Percentiles rank a stretch among this genome's conserved stretches.
These are phyloP conservation scores for Malus orientalis DNA, from an alignment of 306 rosid species.

Conservation along the genomic window DNA sequence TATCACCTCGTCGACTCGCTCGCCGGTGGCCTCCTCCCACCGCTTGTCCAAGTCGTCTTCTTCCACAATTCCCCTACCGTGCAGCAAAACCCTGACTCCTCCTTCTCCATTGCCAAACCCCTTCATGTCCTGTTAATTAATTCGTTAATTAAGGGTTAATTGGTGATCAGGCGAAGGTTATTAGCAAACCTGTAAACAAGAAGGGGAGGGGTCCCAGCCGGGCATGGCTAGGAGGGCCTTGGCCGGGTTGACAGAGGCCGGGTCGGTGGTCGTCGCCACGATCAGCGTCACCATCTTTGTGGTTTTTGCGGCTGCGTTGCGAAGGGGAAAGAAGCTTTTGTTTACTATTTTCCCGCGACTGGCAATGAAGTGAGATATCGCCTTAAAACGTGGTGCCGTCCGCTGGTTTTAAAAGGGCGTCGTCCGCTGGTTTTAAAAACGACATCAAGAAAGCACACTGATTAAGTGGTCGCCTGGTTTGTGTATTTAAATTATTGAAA, in stretches of 20 bases:
- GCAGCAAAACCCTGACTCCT: conserved; percentile 48
- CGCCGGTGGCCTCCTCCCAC: conserved; percentile 71
- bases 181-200: conserved; percentile 45
- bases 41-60: conserved; percentile 70
- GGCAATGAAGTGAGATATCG: background rate
- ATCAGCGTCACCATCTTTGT: conserved; percentile 53
- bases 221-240: conserved; percentile 64
- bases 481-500: too few species aligned
- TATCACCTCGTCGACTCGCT: conserved; percentile 62
- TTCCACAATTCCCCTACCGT: conserved; percentile 46
- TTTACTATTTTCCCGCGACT: background rate
- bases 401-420: background rate
- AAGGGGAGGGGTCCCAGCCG: conserved; percentile 62
- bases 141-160: background rate
- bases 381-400: background rate
- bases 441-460: background rate
- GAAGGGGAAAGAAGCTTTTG: background rate
- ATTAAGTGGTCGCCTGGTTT: accelerated
- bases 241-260: conserved; percentile 88
- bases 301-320: background rate
- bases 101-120: conserved; percentile 34
- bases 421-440: background rate
- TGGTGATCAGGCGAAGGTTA: background rate
- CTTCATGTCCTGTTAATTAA: conserved; percentile 43
- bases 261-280: conserved; percentile 77